Percentiles rank a stretch among this genome's conserved stretches.
phyloP scores from a whole-genome alignment of 192 early-diverging fungal genomes.

The Coemansia biformis region DNA sequence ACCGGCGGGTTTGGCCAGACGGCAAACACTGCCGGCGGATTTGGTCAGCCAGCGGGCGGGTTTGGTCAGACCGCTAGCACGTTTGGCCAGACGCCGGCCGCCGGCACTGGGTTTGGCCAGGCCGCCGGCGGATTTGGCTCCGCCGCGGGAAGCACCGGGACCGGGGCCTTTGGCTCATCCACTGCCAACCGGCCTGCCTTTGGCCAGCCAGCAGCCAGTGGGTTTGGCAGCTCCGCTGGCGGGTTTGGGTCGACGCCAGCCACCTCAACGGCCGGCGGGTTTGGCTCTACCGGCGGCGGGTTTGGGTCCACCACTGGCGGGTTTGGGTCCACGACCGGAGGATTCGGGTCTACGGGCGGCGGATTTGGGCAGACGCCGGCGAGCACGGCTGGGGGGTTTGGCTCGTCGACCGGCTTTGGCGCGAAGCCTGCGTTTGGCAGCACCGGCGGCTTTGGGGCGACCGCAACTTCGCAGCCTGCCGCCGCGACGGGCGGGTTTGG shows the following conservation, averaged over 20 bases:
- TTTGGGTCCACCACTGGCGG: slow-evolving; percentile 8
- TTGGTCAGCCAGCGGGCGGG: slow-evolving; percentile 17
- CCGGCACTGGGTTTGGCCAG: slow-evolving; percentile 8
- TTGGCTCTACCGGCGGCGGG: neutral
- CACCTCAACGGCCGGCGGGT: slow-evolving; percentile 5
- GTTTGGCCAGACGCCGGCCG: slow-evolving; percentile 16
- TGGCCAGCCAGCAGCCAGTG: slow-evolving; percentile 5
- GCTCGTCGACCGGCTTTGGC: slow-evolving; percentile 23
- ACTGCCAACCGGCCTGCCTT: slow-evolving; percentile 15
- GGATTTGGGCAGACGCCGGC: slow-evolving; percentile 15
- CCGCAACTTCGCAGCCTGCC: slow-evolving; percentile 14
- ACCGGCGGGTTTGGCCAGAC: slow-evolving; percentile 42
- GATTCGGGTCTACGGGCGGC: slow-evolving; percentile 22
- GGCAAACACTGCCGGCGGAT: slow-evolving; percentile 21
- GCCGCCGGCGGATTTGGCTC: slow-evolving; percentile 5
- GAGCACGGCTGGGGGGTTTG: neutral
- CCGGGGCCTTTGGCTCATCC: too few relatives aligned
- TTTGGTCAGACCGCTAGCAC: slow-evolving; percentile 31
- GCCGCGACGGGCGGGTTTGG: slow-evolving; percentile 15
- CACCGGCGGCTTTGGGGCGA: slow-evolving; percentile 28
- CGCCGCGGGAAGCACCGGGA: too few relatives aligned
- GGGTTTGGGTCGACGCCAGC: slow-evolving; percentile 2
- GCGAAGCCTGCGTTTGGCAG: slow-evolving; percentile 19
- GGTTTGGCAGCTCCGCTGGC: slow-evolving; percentile 15
- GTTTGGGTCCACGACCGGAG: slow-evolving; percentile 27